Base-by-base conservation (phyloP, 2,329 filamentous ascomycete species). In the Nemania sp. region DNA sequence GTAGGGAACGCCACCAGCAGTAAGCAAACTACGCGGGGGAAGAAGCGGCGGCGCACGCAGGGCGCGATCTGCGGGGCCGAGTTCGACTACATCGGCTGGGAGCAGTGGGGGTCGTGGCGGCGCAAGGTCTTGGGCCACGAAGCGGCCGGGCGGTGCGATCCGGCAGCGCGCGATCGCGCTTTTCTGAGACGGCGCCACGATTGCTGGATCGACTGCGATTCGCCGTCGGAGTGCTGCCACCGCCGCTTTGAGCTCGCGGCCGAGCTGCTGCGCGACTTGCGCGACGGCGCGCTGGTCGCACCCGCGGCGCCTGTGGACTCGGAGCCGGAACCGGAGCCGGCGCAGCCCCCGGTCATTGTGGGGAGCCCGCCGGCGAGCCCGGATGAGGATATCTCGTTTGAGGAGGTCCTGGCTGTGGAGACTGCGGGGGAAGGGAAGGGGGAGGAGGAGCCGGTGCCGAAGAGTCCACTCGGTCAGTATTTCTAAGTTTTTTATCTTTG, bases 221-320 rank as follows among this genome's bases (percentile, higher is more conserved):
- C 75, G 60, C 75, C 76, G 1, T 70, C 73, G 22, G 73, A 77
- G 55, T 74, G 75, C 22, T 66, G 73, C 22, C 68, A 72, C 12
- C 73, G 67, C 41, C 71, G 71, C 5, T 72, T 72, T 36, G 69
- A 73, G 7, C 40, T 64, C 2, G 76, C 58, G 79, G 80, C 66
- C 70, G 69, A 54, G 68, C 70, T 14, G 76, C 14, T 50, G n/a
- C n/a, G n/a, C n/a, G n/a, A n/a, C n/a, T n/a, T n/a, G n/a, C n/a
- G n/a, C n/a, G n/a, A n/a, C n/a, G n/a, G n/a, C n/a, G n/a, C n/a
- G n/a, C n/a, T n/a, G n/a, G n/a, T n/a, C n/a, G n/a, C n/a, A n/a
- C n/a, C n/a, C n/a, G n/a, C n/a, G n/a, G n/a, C n/a, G n/a, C n/a
- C n/a, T n/a, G n/a, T n/a, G n/a, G n/a, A n/a, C n/a, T n/a, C n/a